phyloP scores from a whole-genome alignment of 768 basidiomycete species.

The Favolaschia claudopus region DNA sequence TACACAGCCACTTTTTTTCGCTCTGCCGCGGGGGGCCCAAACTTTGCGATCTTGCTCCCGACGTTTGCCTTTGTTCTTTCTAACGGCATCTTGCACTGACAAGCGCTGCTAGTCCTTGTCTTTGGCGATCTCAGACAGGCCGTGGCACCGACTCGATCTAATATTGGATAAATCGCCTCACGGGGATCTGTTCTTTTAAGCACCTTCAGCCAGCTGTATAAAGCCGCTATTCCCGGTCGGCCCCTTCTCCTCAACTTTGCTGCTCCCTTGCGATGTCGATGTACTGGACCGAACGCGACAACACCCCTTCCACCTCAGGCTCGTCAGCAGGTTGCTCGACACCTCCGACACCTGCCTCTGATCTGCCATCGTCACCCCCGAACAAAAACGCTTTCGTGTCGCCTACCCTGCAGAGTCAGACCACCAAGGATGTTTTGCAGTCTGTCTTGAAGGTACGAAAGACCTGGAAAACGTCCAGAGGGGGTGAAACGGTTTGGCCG shows the following conservation, averaged over 20 bases:
- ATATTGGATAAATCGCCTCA: background rate
- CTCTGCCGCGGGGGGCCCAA: background rate
- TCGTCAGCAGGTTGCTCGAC: constrained; percentile 13
- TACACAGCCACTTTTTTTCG: constrained; percentile 7
- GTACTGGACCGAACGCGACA: constrained; percentile 16
- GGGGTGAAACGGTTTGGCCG: constrained; percentile 81
- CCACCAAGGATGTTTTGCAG: constrained; percentile 65
- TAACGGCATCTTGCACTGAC: background rate
- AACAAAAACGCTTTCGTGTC: background rate
- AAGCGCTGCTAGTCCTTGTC: constrained; percentile 3
- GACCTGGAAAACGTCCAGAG: constrained; percentile 76
- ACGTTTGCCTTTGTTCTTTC: constrained; percentile 5
- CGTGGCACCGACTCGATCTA: background rate
- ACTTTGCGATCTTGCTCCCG: background rate
- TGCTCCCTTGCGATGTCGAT: constrained; percentile 13
- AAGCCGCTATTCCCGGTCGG: constrained; percentile 2
- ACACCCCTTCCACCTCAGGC: background rate
- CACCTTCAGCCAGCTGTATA: background rate
- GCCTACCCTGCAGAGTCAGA: constrained; percentile 38
- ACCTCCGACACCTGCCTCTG: constrained; percentile 16
- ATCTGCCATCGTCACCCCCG: background rate
- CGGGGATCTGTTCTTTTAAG: background rate
- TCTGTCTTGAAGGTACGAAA: constrained; percentile 73
- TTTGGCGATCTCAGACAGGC: background rate
- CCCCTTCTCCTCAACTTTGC: background rate